phyloP scores from a whole-genome alignment of 208 protist genomes.

The Endotrypanum monterogeii region DNA sequence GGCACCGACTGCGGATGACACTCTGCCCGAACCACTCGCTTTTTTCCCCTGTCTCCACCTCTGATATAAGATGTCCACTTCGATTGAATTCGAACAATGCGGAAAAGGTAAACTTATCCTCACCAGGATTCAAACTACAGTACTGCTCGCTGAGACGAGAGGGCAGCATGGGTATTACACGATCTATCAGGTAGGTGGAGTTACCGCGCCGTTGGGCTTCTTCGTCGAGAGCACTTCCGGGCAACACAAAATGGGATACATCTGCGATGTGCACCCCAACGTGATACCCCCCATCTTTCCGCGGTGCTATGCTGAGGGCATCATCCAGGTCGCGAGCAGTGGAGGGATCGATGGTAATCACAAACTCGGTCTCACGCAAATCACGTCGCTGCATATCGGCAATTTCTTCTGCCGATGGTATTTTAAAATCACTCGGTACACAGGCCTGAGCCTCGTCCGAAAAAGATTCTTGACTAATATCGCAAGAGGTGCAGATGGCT shows the following conservation, averaged over 20 bases:
- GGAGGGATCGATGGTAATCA: conserved; percentile 86
- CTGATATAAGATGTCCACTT: conserved; percentile 59
- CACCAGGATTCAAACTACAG: conserved; percentile 85
- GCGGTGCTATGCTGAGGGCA: conserved; percentile 71
- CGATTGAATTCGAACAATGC: conserved; percentile 80
- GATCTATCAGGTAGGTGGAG: conserved; percentile 89
- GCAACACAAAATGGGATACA: conserved; percentile 89
- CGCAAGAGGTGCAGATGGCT: conserved; percentile 49
- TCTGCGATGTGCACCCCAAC: conserved; percentile 96
- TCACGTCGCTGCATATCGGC: conserved; percentile 56
- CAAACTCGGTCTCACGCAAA: conserved; percentile 78
- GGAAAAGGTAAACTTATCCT: conserved; percentile 91
- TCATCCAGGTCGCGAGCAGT: conserved; percentile 91
- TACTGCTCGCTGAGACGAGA: conserved; percentile 84
- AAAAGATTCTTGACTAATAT: conserved; percentile 54
- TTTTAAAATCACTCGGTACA: conserved; percentile 44
- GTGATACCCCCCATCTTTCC: conserved; percentile 49
- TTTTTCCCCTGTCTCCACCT: conserved; percentile 32
- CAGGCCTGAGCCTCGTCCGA: conserved; percentile 69
- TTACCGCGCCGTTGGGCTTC: conserved; percentile 84
- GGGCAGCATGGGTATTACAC: conserved; percentile 93
- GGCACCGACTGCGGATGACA: conserved; percentile 89
- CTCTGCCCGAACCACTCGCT: conserved; percentile 83
- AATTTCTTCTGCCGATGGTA: conserved; percentile 52
- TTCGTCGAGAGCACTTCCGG: conserved; percentile 73